Conservation (phyloP, 2,329 filamentous ascomycete species). For the Purpureocillium takamizusanense region DNA sequence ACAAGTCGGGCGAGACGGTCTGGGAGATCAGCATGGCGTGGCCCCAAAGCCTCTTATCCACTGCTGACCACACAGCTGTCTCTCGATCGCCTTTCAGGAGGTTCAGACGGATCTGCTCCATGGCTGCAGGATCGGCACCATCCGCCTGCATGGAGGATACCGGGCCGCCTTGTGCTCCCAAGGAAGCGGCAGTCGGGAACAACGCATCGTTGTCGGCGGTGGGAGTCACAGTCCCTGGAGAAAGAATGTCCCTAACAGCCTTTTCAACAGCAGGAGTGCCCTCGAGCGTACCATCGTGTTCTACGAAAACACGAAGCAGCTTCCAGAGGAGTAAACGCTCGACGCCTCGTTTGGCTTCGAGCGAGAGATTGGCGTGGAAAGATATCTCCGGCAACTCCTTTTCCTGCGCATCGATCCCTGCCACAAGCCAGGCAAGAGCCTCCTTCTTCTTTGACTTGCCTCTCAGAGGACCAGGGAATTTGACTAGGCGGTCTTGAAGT, state of each 20-base stretch:
- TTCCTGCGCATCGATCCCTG: constrained; percentile 68
- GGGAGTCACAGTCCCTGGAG: constrained; percentile 37
- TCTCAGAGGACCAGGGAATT: constrained; percentile 84
- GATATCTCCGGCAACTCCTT: constrained; percentile 40
- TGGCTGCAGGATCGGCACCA: constrained; percentile 55
- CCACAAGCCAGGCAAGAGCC: constrained; percentile 66
- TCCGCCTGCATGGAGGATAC: constrained; percentile 45
- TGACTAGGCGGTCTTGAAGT: constrained; percentile 61
- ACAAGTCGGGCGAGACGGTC: constrained; percentile 69
- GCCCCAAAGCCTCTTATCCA: constrained; percentile 89
- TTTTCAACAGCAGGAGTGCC: constrained; percentile 63
- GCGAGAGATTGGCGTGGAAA: constrained; percentile 41
- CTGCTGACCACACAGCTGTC: constrained; percentile 86
- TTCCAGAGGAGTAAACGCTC: constrained; percentile 86
- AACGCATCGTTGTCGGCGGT: constrained; percentile 15
- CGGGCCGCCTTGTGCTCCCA: constrained; percentile 15
- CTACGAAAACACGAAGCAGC: constrained; percentile 69
- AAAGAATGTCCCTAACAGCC: constrained; percentile 65
- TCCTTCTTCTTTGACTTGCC: constrained; percentile 96
- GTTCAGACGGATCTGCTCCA: constrained; percentile 64
- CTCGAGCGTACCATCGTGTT: constrained; percentile 77
- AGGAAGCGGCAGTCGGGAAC: constrained; percentile 13
- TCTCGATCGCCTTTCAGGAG: constrained; percentile 78
- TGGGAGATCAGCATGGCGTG: constrained; percentile 87
- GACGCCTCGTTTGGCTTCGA: constrained; percentile 60